Conservation (phyloP, 129 eudicot species). For the Helianthus annuus region HanXRQr2.0-SUNRISE NC_035436.2:195315203-195315702, state of each 20-base stretch:
- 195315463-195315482: slow-evolving; percentile 22
- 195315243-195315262: slow-evolving; percentile 54
- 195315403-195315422: not conserved
- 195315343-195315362: slow-evolving; percentile 43
- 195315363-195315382: slow-evolving; percentile 30
- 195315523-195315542: no score
- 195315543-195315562: no score
- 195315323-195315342: slow-evolving; percentile 38
- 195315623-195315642: no score
- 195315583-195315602: no score
- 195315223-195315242: slow-evolving; percentile 38
- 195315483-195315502: not conserved
- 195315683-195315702: no score
- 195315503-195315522: no score
- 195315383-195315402: slow-evolving; percentile 26
- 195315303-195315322: slow-evolving; percentile 38
- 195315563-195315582: no score
- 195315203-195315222: slow-evolving; percentile 23
- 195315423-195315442: not conserved
- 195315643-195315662: no score
- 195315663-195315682: no score
- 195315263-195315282: slow-evolving; percentile 48
- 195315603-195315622: no score
- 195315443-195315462: no score
- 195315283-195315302: slow-evolving; percentile 59